A percentile compares a stretch with the other conserved stretches of the same genome.
Evolutionary conservation across 371 early-diverging fungal genomes (phyloP).

Genomic region (Circinella umbellata): DNA sequence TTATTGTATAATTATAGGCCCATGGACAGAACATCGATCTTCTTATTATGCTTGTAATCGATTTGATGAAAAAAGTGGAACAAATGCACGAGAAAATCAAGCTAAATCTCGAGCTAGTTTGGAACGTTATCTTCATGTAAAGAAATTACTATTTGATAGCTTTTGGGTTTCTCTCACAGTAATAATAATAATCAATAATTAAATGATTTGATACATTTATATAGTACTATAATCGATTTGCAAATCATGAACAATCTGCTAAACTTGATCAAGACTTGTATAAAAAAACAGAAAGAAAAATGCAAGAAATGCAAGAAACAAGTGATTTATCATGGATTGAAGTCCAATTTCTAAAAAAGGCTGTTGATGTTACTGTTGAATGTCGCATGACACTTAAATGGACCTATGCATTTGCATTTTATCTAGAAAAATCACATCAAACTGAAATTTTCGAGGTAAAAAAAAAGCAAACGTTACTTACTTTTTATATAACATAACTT

Average conservation of each 20-base stretch:
- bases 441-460: conserved; percentile 82
- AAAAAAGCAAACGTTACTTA: no score
- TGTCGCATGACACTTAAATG: conserved; percentile 90
- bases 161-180: no score
- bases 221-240: conserved; percentile 92
- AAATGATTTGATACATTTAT: neutral
- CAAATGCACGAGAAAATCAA: conserved; percentile 76
- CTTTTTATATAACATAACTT: no score
- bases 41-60: conserved; percentile 86
- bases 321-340: conserved; percentile 94
- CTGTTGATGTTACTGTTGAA: conserved; percentile 80
- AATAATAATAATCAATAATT: no score
- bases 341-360: conserved; percentile 91
- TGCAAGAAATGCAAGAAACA: conserved; percentile 89
- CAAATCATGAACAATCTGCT: conserved; percentile 92
- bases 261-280: conserved; percentile 84
- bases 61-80: conserved; percentile 76
- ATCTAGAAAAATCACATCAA: conserved; percentile 75
- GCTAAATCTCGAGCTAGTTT: conserved; percentile 79
- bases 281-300: conserved; percentile 83
- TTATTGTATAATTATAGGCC: conserved; percentile 61
- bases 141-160: no score
- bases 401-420: conserved; percentile 95
- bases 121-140: conserved; percentile 89
- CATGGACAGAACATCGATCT: conserved; percentile 90